Evolutionary conservation across 805 yeast species (phyloP).

Genomic region (Saccharomyces mikatae): DNA sequence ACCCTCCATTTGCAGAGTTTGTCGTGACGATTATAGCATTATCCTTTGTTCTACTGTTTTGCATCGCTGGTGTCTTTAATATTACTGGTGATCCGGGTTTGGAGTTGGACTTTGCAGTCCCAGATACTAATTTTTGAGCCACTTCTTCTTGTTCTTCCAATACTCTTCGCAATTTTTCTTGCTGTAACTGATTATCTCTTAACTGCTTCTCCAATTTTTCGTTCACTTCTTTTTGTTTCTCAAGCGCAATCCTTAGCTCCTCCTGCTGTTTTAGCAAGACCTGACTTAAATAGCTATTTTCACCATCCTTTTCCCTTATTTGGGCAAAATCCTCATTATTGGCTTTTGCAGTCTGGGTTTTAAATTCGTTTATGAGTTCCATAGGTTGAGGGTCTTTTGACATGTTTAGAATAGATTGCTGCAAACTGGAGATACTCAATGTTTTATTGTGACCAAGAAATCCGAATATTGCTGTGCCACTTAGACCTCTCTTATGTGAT

Average conservation of each 20-base stretch:
- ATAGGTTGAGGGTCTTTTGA: conserved; percentile 7
- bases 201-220: conserved; percentile 24
- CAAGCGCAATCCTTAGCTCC: conserved; percentile 24
- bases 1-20: conserved; percentile 26
- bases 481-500: conserved; percentile 51
- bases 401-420: conserved; percentile 7
- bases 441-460: conserved; percentile 56
- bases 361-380: neutral
- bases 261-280: conserved; percentile 26
- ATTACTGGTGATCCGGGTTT: conserved; percentile 5
- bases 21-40: conserved; percentile 24
- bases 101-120: neutral
- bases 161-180: conserved; percentile 23
- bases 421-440: conserved; percentile 48
- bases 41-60: conserved; percentile 3
- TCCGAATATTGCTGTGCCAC: conserved; percentile 81
- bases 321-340: neutral
- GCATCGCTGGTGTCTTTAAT: conserved; percentile 6
- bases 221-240: conserved; percentile 27
- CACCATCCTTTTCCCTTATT: neutral
- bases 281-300: conserved; percentile 11
- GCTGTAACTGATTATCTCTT: conserved; percentile 22
- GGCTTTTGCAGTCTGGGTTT: neutral
- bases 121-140: conserved; percentile 1
- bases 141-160: conserved; percentile 15